phyloP scores from a whole-genome alignment of 2,329 filamentous ascomycete genomes.

The Camillea tinctor region DNA sequence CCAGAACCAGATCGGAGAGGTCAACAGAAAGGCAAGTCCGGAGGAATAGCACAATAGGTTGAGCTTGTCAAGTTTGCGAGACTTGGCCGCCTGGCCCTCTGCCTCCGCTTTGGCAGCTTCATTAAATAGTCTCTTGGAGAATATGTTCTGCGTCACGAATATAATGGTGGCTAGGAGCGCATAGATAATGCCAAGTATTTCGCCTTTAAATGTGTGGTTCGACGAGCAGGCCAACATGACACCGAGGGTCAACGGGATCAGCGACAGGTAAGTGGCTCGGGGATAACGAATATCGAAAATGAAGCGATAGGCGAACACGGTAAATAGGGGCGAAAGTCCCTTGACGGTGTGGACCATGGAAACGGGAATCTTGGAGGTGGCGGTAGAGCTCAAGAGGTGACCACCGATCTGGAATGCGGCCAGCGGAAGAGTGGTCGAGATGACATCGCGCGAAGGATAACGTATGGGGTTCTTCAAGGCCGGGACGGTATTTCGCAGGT shows the following conservation, averaged over 20 bases:
- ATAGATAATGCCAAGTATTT: constrained; percentile 85
- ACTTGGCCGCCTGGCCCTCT: constrained; percentile 60
- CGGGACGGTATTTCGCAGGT: constrained; percentile 68
- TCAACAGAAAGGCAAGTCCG: constrained; percentile 84
- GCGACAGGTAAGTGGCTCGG: constrained; percentile 78
- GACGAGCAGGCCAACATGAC: constrained; percentile 96
- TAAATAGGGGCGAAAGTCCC: constrained; percentile 92
- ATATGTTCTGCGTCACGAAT: constrained; percentile 98
- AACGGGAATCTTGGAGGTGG: constrained; percentile 91
- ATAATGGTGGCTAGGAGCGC: constrained; percentile 88
- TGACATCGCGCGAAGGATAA: constrained; percentile 74
- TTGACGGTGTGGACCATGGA: constrained; percentile 99
- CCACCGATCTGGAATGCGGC: constrained; percentile 91
- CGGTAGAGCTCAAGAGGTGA: constrained; percentile 90
- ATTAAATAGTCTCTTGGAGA: constrained; percentile 97
- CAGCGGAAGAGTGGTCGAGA: constrained; percentile 84
- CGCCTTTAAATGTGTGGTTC: constrained; percentile 72
- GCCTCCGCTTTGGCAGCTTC: constrained; percentile 83
- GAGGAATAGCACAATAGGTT: constrained; percentile 98
- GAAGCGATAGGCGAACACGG: constrained; percentile 86
- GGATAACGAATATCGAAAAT: constrained; percentile 89
- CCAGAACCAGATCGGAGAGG: constrained; percentile 89
- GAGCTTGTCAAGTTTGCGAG: constrained; percentile 89
- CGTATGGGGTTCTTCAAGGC: constrained; percentile 83
- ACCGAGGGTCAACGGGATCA: constrained; percentile 89